Evolutionary conservation across 371 early-diverging fungal species (phyloP).

Genomic region (Gilbertella persicaria): DNA sequence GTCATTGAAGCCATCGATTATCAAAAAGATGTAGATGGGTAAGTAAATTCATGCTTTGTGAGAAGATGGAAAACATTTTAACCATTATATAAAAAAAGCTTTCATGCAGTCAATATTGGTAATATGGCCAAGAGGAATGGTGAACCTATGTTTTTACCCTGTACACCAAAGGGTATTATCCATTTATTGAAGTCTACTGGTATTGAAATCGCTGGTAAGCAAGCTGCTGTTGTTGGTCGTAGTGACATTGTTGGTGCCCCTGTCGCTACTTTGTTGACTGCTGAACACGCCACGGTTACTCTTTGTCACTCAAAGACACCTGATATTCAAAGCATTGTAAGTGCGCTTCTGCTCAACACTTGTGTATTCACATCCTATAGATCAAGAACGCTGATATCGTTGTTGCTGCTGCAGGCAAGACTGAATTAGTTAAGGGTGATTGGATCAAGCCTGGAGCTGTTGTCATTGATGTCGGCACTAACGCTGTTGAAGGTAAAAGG

Average conservation of each 20-base stretch:
- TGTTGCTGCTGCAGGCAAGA: slow-evolving; percentile 84
- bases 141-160: slow-evolving; percentile 83
- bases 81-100: slow-evolving; percentile 43
- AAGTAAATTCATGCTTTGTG: slow-evolving; percentile 5
- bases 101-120: slow-evolving; percentile 91
- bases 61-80: background rate
- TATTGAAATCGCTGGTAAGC: slow-evolving; percentile 23
- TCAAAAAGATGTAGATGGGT: slow-evolving; percentile 96
- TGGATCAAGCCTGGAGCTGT: slow-evolving; percentile 93
- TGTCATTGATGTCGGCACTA: slow-evolving; percentile 95
- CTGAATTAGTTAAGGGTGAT: slow-evolving; percentile 79
- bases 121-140: slow-evolving; percentile 78
- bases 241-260: slow-evolving; percentile 95
- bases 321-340: slow-evolving; percentile 72
- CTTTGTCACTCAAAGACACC: slow-evolving; percentile 86
- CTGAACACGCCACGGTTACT: slow-evolving; percentile 87
- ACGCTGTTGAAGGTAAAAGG: slow-evolving; percentile 67
- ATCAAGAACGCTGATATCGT: slow-evolving; percentile 81
- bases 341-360: slow-evolving; percentile 4
- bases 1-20: slow-evolving; percentile 84
- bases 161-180: slow-evolving; percentile 93
- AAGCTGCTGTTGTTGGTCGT: slow-evolving; percentile 90
- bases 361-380: slow-evolving; percentile 20
- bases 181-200: slow-evolving; percentile 75
- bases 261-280: slow-evolving; percentile 78